Conservation (phyloP, 176 grass and related monocot species). For the Phragmites australis region DNA sequence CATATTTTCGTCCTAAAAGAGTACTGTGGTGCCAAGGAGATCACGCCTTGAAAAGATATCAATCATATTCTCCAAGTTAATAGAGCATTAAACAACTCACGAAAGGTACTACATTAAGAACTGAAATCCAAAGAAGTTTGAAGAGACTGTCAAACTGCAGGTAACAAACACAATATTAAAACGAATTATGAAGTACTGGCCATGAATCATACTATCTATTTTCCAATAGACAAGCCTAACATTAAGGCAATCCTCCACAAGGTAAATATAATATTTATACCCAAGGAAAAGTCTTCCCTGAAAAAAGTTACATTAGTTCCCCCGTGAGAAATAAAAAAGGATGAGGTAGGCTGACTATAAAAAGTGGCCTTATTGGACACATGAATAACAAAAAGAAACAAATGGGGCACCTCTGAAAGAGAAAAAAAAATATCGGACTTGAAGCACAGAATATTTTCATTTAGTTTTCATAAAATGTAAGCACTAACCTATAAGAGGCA, state of each 20-base stretch:
- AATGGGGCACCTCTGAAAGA: neutral
- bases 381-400: slow-evolving; percentile 5
- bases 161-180: slow-evolving; percentile 4
- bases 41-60: neutral
- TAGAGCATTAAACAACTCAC: neutral
- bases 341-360: neutral
- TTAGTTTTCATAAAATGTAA: slow-evolving; percentile 22
- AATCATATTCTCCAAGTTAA: neutral
- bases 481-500: slow-evolving; percentile 43
- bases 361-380: neutral
- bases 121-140: neutral
- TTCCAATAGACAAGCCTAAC: neutral
- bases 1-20: slow-evolving; percentile 5
- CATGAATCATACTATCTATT: neutral
- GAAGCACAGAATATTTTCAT: neutral
- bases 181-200: neutral
- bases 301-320: slow-evolving; percentile 20
- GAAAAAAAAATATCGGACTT: neutral
- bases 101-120: slow-evolving; percentile 11
- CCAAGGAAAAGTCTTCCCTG: neutral
- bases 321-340: neutral
- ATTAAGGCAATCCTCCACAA: neutral
- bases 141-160: neutral
- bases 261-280: neutral
- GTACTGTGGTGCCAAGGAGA: neutral